Conservation (phyloP, 2,329 filamentous ascomycete species). For the Acephala macrosclerotiorum region DNA sequence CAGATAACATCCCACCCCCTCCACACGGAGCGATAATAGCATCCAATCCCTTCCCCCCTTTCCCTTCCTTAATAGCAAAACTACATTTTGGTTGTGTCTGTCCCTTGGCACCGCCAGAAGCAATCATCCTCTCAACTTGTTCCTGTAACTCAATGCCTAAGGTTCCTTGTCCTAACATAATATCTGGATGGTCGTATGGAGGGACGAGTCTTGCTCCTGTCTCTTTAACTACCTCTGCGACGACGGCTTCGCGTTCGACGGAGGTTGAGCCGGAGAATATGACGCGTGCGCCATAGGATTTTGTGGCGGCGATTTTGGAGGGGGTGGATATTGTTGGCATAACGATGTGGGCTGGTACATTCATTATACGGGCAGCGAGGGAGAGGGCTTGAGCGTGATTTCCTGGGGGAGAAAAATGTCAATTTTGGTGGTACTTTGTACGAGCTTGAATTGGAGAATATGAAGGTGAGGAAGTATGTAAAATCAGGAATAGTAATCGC, state of each 20-base stretch:
- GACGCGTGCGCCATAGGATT: constrained; percentile 77
- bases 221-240: constrained; percentile 69
- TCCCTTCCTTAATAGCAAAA: constrained; percentile 21
- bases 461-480: background rate
- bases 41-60: constrained; percentile 55
- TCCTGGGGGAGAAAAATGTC: constrained; percentile 51
- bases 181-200: constrained; percentile 91
- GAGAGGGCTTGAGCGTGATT: constrained; percentile 95
- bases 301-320: constrained; percentile 87
- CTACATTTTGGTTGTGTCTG: constrained; percentile 29
- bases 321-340: constrained; percentile 88
- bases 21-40: constrained; percentile 85
- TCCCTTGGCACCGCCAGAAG: constrained; percentile 35
- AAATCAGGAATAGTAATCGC: background rate
- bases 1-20: constrained; percentile 87
- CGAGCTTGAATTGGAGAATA: background rate
- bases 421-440: background rate
- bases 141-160: constrained; percentile 81
- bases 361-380: constrained; percentile 77
- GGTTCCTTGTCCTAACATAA: constrained; percentile 94
- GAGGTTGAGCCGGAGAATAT: constrained; percentile 84
- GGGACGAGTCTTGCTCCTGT: constrained; percentile 84
- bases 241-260: constrained; percentile 80
- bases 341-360: constrained; percentile 84
- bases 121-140: constrained; percentile 68